Conservation (phyloP, 2,329 filamentous ascomycete species). For the Didymella keratinophila region DNA sequence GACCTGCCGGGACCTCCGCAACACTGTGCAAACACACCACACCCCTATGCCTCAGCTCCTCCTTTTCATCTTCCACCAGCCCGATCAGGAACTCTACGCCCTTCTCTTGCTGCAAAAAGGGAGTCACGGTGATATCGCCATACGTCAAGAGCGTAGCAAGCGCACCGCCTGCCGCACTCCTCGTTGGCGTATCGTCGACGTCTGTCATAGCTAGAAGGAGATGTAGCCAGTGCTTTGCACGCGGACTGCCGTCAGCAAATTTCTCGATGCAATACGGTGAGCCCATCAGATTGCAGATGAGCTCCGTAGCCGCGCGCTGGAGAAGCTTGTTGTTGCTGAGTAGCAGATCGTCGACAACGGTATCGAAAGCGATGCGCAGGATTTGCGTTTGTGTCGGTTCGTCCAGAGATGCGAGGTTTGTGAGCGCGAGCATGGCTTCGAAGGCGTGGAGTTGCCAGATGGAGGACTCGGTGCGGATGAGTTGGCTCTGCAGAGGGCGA, state of each 20-base stretch:
- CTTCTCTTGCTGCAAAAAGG: slow-evolving; percentile 70
- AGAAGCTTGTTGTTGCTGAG: slow-evolving; percentile 78
- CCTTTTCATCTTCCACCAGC: slow-evolving; percentile 75
- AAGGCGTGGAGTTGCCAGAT: slow-evolving; percentile 85
- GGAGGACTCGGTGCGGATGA: slow-evolving; percentile 66
- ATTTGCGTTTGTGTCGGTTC: slow-evolving; percentile 71
- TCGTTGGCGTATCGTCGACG: slow-evolving; percentile 79
- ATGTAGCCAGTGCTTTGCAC: slow-evolving; percentile 77
- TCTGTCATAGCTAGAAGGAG: slow-evolving; percentile 88
- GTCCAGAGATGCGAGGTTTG: slow-evolving; percentile 84
- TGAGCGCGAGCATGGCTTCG: slow-evolving; percentile 88
- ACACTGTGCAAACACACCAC: slow-evolving; percentile 79
- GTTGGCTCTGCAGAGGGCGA: slow-evolving; percentile 77
- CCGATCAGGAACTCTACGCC: slow-evolving; percentile 81
- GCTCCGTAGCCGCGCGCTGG: slow-evolving; percentile 82
- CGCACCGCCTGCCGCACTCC: slow-evolving; percentile 86
- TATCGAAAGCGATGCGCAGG: slow-evolving; percentile 75
- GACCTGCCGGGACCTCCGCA: slow-evolving; percentile 62
- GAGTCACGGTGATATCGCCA: slow-evolving; percentile 76
- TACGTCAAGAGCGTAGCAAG: slow-evolving; percentile 79
- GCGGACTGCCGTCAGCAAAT: slow-evolving; percentile 71
- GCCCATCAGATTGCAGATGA: slow-evolving; percentile 89
- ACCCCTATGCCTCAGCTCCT: slow-evolving; percentile 73
- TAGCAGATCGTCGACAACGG: slow-evolving; percentile 79
- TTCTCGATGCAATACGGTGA: slow-evolving; percentile 70